Conservation (phyloP, 2,329 filamentous ascomycete genomes). For the Nemania sp. region DNA sequence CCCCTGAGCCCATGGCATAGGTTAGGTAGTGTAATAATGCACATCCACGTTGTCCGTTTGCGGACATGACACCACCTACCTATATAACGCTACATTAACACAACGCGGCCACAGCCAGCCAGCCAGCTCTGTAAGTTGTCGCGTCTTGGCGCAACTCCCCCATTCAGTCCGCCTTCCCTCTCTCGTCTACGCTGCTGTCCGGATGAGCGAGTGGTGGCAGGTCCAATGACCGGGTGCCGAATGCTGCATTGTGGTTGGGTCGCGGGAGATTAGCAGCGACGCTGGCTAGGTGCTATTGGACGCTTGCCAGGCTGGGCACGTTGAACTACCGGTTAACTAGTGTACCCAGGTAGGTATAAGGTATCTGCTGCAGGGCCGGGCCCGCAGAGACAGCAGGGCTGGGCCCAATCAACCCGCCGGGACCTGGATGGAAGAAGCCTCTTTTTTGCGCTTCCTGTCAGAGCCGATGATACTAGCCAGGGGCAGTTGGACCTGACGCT, state of each 20-base stretch:
- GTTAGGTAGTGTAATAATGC: too few species aligned
- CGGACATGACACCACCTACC: too few species aligned
- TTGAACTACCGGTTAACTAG: too few species aligned
- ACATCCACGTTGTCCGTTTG: too few species aligned
- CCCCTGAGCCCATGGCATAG: not conserved
- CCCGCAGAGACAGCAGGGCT: slow-evolving; percentile 3
- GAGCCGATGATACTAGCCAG: not conserved
- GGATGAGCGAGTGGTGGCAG: slow-evolving; percentile 11
- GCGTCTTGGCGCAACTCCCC: slow-evolving; percentile 5
- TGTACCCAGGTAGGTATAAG: too few species aligned
- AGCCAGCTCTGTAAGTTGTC: slow-evolving; percentile 3
- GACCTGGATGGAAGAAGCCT: not conserved
- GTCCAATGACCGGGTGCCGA: slow-evolving; percentile 33
- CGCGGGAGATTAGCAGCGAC: slow-evolving; percentile 37
- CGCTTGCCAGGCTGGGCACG: slow-evolving; percentile 12
- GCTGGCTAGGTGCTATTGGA: slow-evolving; percentile 28
- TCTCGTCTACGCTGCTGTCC: too few species aligned
- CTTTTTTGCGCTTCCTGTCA: not conserved
- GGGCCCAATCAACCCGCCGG: slow-evolving; percentile 3
- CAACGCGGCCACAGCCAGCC: too few species aligned
- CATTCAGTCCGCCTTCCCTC: not conserved
- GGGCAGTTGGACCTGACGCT: not conserved
- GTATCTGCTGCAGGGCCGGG: slow-evolving; percentile 6
- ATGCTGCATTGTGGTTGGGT: slow-evolving; percentile 31
- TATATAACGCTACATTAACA: too few species aligned